These are phyloP conservation scores for Solanum commersonii DNA, from an alignment of 257 asterid species.

Conservation along the genomic window DNA sequence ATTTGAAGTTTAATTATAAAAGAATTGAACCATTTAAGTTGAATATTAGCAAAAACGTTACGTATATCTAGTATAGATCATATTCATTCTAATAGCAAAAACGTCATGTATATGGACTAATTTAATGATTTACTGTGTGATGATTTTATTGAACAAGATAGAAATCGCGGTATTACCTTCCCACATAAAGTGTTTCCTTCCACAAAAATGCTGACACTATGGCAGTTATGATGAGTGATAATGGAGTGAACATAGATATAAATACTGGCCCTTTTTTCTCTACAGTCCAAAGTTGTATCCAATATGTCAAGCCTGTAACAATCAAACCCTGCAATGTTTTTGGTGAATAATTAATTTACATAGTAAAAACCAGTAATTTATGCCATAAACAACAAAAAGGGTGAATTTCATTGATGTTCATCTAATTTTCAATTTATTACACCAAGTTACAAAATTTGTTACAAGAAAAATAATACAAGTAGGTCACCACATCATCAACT, in stretches of 20 bases:
- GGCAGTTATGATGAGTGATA: conserved; percentile 46
- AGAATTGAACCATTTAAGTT: background rate
- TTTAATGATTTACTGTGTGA: background rate
- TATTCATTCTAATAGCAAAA: no score
- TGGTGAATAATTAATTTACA: background rate
- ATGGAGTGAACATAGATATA: conserved; percentile 47
- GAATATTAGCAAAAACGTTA: background rate
- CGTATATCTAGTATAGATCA: no score
- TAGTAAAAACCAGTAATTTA: background rate
- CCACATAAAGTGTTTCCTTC: conserved; percentile 40
- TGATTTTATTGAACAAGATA: background rate
- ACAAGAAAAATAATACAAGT: no score
- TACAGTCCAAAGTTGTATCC: conserved; percentile 48
- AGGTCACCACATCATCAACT: background rate
- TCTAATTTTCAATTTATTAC: background rate
- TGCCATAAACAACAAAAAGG: background rate
- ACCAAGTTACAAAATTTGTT: background rate
- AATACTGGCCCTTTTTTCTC: conserved; percentile 64
- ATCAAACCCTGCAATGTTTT: conserved; percentile 42
- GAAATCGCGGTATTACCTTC: conserved; percentile 24
- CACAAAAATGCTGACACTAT: conserved; percentile 35
- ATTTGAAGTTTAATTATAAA: background rate
- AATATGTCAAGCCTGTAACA: conserved; percentile 46
- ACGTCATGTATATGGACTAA: background rate
- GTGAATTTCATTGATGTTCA: background rate